Conservation (phyloP, 225 moss, liverwort and hornwort genomes). For the Marchantia paleacea region DNA sequence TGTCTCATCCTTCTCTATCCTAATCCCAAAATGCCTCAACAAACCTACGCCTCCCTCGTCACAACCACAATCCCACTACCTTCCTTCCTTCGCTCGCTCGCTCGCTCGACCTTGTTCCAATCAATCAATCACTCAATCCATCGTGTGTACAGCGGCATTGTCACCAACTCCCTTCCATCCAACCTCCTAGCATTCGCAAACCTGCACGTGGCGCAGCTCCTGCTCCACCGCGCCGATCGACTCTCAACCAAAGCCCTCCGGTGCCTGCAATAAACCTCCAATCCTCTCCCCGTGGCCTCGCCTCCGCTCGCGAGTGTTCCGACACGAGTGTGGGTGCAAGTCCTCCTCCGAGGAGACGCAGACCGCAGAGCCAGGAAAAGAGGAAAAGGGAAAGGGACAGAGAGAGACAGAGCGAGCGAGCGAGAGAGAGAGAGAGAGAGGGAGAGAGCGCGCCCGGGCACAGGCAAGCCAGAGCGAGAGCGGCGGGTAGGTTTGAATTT, state of each 20-base stretch:
- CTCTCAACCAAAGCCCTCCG: not conserved
- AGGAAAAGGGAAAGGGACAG: too few species aligned
- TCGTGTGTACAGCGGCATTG: not conserved
- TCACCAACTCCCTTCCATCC: not conserved
- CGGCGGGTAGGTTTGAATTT: slow-evolving; percentile 37
- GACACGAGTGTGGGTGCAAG: not conserved
- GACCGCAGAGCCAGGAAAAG: not conserved
- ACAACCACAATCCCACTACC: not conserved
- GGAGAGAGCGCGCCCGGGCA: not conserved
- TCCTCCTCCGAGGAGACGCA: too few species aligned
- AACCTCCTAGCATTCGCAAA: not conserved
- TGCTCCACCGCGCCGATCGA: slow-evolving; percentile 7
- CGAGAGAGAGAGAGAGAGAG: not conserved
- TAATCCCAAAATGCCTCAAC: not conserved
- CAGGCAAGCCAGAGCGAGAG: not conserved
- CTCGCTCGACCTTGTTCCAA: not conserved
- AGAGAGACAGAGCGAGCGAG: not conserved
- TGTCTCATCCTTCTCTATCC: slow-evolving; percentile 2
- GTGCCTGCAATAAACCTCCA: not conserved
- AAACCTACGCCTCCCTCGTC: not conserved
- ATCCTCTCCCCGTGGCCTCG: not conserved
- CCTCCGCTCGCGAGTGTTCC: not conserved
- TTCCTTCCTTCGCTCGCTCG: too few species aligned
- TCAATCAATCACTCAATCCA: not conserved
- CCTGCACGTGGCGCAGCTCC: not conserved